Evolutionary conservation across 1,139 yeast genomes (phyloP).

Genomic region (Meyerozyma guilliermondii): DNA sequence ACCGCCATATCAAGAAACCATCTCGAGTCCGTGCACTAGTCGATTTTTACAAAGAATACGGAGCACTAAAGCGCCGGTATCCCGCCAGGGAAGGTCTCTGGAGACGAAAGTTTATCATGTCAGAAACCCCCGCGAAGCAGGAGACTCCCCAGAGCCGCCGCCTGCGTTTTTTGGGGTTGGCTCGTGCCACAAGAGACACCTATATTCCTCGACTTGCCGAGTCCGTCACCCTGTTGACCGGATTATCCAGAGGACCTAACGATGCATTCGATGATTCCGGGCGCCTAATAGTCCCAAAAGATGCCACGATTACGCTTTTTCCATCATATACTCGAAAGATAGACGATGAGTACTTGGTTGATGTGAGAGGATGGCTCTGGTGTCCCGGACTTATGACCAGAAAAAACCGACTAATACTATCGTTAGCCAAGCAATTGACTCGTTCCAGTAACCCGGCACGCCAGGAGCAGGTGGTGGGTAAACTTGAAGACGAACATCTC

Average conservation of each 20-base stretch:
- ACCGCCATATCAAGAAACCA: not conserved
- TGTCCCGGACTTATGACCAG: slow-evolving; percentile 69
- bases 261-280: slow-evolving; percentile 31
- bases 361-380: slow-evolving; percentile 69
- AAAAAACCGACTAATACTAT: slow-evolving; percentile 61
- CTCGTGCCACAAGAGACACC: slow-evolving; percentile 52
- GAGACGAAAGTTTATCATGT: slow-evolving; percentile 4
- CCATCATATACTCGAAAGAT: slow-evolving; percentile 58
- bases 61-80: slow-evolving; percentile 13
- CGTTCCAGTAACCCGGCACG: slow-evolving; percentile 26
- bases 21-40: slow-evolving; percentile 7
- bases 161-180: slow-evolving; percentile 41
- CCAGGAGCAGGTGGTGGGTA: slow-evolving; percentile 22
- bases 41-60: slow-evolving; percentile 22
- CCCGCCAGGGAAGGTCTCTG: slow-evolving; percentile 3
- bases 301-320: slow-evolving; percentile 40
- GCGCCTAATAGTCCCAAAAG: slow-evolving; percentile 29
- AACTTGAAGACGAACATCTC: slow-evolving; percentile 26
- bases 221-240: slow-evolving; percentile 42
- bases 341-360: slow-evolving; percentile 42
- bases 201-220: slow-evolving; percentile 51
- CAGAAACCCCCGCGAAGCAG: not conserved
- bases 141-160: slow-evolving; percentile 18
- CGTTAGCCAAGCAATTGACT: slow-evolving; percentile 68
- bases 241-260: slow-evolving; percentile 35